Evolutionary conservation across 2,329 filamentous ascomycete genomes (phyloP), one percentile per base, ranked within the genome.

Genomic region (Trichoderma atrobrunneum): DNA sequence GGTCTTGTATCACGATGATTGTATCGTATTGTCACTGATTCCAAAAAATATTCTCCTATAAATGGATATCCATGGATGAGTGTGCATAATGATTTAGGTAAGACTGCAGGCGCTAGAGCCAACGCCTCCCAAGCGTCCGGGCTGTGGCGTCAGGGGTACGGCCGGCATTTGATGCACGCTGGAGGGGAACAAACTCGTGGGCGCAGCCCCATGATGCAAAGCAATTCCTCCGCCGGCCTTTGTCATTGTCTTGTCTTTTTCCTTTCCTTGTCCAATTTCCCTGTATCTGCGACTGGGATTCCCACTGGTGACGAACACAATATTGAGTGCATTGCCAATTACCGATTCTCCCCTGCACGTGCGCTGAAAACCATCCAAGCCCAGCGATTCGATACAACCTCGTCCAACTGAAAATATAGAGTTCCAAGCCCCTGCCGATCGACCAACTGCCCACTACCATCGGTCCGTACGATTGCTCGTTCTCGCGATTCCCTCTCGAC

Each of bases 101-200:
- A 54, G 48, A 54, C 48, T 54, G 48, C 48, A 54, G 48, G 48
- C 63, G 63, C 63, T 66, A 66, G 48, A 66, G 24, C 63, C 48
- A 54, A 54, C 43, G 28, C 30, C 62, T 43, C 21, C 48, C 48
- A 65, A 51, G 39, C 62, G 62, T 54, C 39, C 62, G 62, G 62
- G 51, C 62, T 65, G 54, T 66, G 63, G 63, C 30, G 63, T 36
- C 63, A 66, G 63, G 63, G 63, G 63, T 54, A 12, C 48, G 18
- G 3, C 43, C 63, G 48, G 63, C 54, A 66, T 66, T 56, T 66
- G 43, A 36, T 36, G 39, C 16, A 39, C 56, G 26, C 54, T 51
- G 65, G 56, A 60, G 54, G 65, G 56, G 56, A 68, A 51, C 54
- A 68, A 60, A 48, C 36, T 43, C 56, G 24, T 67, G 64, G 30